Evolutionary conservation across 2,329 filamentous ascomycete genomes (phyloP).

Genomic region (Fusarium setosum): DNA sequence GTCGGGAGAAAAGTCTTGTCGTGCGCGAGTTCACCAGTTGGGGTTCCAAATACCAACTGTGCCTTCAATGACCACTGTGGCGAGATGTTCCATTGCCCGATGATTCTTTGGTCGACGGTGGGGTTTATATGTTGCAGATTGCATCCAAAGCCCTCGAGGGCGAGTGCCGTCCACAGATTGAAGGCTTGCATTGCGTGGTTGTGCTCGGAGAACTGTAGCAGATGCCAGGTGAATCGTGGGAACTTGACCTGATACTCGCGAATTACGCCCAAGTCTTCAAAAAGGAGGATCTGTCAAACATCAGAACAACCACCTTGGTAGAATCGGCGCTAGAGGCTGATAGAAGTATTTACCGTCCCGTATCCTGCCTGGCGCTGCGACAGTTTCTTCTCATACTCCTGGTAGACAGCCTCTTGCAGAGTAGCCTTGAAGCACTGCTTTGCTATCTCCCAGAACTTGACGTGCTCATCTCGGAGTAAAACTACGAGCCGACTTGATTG

Average conservation of each 20-base stretch:
- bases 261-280: constrained; percentile 23
- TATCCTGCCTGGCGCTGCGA: constrained; percentile 5
- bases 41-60: constrained; percentile 22
- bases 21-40: neutral
- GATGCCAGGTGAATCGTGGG: constrained; percentile 12
- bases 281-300: constrained; percentile 3
- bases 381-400: constrained; percentile 17
- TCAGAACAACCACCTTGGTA: neutral
- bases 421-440: constrained; percentile 12
- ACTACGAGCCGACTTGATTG: constrained; percentile 20
- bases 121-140: constrained; percentile 26
- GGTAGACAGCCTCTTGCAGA: neutral
- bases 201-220: constrained; percentile 22
- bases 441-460: constrained; percentile 20
- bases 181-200: constrained; percentile 23
- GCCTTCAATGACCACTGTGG: constrained; percentile 24
- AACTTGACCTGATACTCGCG: constrained; percentile 4
- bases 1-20: constrained; percentile 2
- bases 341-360: constrained; percentile 8
- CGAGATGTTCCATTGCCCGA: constrained; percentile 16
- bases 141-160: constrained; percentile 18
- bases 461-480: constrained; percentile 8
- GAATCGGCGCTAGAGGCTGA: too few species aligned
- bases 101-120: constrained; percentile 15
- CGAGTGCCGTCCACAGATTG: constrained; percentile 21